Percentiles rank a stretch among this genome's conserved stretches.
phyloP scores from a whole-genome alignment of 2,329 filamentous ascomycete species.

The Aureobasidium subglaciale region DNA sequence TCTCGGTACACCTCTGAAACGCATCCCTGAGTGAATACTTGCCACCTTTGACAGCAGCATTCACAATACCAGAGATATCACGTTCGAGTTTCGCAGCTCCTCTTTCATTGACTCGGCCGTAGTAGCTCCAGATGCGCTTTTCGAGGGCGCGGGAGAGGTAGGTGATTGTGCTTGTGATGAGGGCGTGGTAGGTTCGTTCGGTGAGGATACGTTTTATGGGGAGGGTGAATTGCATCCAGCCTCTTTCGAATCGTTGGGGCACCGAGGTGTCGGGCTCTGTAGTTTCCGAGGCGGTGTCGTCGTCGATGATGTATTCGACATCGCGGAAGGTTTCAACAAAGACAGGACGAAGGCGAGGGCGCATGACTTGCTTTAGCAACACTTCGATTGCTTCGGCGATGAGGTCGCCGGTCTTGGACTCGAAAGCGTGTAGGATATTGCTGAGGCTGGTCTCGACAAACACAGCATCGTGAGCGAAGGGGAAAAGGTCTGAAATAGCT shows the following conservation, averaged over 20 bases:
- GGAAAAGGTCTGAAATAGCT: slow-evolving; percentile 54
- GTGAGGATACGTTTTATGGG: slow-evolving; percentile 83
- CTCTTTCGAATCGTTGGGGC: slow-evolving; percentile 69
- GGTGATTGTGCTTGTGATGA: slow-evolving; percentile 65
- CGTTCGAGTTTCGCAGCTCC: slow-evolving; percentile 78
- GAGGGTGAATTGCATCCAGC: slow-evolving; percentile 78
- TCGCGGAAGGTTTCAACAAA: slow-evolving; percentile 87
- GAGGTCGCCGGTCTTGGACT: slow-evolving; percentile 71
- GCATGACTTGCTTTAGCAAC: slow-evolving; percentile 80
- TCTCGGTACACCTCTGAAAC: slow-evolving; percentile 70
- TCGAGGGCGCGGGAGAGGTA: slow-evolving; percentile 76
- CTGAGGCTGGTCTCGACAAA: slow-evolving; percentile 63
- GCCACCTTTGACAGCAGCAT: slow-evolving; percentile 56
- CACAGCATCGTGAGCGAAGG: slow-evolving; percentile 66
- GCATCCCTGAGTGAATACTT: slow-evolving; percentile 71
- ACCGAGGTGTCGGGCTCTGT: slow-evolving; percentile 55
- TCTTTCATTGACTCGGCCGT: slow-evolving; percentile 70
- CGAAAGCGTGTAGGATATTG: slow-evolving; percentile 64
- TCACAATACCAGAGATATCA: slow-evolving; percentile 70
- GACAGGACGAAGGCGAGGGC: slow-evolving; percentile 74
- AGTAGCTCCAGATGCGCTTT: slow-evolving; percentile 76
- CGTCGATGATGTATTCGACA: slow-evolving; percentile 69
- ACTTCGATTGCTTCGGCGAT: slow-evolving; percentile 78
- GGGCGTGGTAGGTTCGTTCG: slow-evolving; percentile 62
- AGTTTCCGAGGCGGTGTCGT: slow-evolving; percentile 36